Conservation (phyloP, 2,329 filamentous ascomycete genomes). For the Exophiala phaeomuriformis region DNA sequence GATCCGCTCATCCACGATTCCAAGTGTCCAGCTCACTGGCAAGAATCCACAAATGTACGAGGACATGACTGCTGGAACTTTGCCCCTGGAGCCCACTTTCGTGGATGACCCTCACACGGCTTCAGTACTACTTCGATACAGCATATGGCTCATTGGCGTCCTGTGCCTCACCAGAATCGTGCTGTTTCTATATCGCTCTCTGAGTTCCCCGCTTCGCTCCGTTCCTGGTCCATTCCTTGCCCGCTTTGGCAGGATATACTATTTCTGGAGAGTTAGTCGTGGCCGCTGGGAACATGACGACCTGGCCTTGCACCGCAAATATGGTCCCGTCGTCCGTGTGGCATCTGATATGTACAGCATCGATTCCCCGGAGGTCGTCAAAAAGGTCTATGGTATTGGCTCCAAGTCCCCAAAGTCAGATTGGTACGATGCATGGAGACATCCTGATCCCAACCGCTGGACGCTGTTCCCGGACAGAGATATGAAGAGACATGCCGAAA, state of each 20-base stretch:
- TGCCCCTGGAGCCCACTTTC: neutral
- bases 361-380: conserved; percentile 22
- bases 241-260: conserved; percentile 42
- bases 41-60: too few relatives aligned
- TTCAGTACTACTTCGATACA: conserved; percentile 8
- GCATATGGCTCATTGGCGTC: conserved; percentile 5
- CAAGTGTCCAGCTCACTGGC: too few relatives aligned
- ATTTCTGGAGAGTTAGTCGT: conserved; percentile 33
- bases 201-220: conserved; percentile 33
- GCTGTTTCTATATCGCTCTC: conserved; percentile 23
- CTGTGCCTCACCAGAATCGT: conserved; percentile 4
- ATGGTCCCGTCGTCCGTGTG: conserved; percentile 25
- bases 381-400: conserved; percentile 23
- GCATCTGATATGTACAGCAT: conserved; percentile 23
- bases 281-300: conserved; percentile 36
- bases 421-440: conserved; percentile 49
- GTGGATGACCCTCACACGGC: neutral
- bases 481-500: conserved; percentile 66
- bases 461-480: conserved; percentile 66
- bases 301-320: conserved; percentile 18
- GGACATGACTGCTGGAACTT: too few relatives aligned
- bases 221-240: conserved; percentile 43
- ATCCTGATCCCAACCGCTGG: conserved; percentile 48
- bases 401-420: conserved; percentile 24
- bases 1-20: neutral